Evolutionary conservation across 2,329 filamentous ascomycete genomes (phyloP), one percentile per base, ranked within the genome.

Genomic region (Fusarium torulosum): DNA sequence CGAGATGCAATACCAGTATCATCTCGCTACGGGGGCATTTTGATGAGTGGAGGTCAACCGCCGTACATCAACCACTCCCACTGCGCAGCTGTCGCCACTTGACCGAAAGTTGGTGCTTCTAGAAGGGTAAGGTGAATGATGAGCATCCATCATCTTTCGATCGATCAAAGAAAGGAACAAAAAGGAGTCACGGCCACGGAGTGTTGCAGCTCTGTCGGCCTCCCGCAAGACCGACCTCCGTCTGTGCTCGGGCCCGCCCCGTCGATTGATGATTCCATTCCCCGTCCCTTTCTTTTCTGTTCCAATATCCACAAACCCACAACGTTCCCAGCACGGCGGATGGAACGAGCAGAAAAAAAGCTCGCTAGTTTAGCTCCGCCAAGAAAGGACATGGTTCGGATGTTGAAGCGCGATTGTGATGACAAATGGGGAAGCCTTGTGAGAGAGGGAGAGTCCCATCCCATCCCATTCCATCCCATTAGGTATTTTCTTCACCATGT

Each of bases 61-160:
- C 10, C 10, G 27, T 29, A 29, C 11, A 29, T 29, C 27, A 29
- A 29, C 27, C 27, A 29, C 27, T 29, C 27, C 27, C 11, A 29
- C 33, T 7, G 33, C 17, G n/a, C 9, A n/a, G n/a, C 43, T 38
- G 38, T 52, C 53, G 46, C 63, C 59, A 68, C 65, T 35, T 65
- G 49, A 50, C 45, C 46, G 59, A 65, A 46, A 40, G 23, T 49
- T 64, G 27, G 35, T 54, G 51, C 35, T 66, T 66, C 61, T 61
- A 66, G 62, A 66, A 68, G 45, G 41, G 35, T 53, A 60, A 60
- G 46, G 45, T 53, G 37, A 62, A 44, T 35, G 35, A 44, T 35
- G 35, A 37, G n/a, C n/a, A 8, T n/a, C 13, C 29, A 33, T 14
- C 14, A 33, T 15, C 6, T 15, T 33, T 33, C 29, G 29, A 23